A percentile compares a stretch with the other conserved stretches of the same genome.
Evolutionary conservation across 352 stramenopile genomes (phyloP).

Genomic region (Globisporangium uncinulatum): DNA sequence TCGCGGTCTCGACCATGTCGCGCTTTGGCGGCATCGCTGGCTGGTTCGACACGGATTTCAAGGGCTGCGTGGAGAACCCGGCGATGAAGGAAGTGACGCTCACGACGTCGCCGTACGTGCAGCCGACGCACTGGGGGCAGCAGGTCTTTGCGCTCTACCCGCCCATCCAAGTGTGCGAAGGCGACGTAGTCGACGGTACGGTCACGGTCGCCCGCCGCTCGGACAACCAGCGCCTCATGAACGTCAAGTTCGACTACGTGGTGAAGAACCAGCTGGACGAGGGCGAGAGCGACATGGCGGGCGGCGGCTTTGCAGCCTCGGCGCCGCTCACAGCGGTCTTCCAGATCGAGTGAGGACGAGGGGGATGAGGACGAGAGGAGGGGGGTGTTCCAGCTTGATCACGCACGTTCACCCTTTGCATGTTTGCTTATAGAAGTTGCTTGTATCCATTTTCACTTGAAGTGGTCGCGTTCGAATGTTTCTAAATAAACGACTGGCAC

Average conservation of each 20-base stretch:
- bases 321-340: conserved; percentile 60
- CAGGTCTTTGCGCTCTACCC: conserved; percentile 84
- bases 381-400: no score
- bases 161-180: conserved; percentile 77
- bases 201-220: conserved; percentile 69
- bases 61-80: conserved; percentile 76
- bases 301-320: conserved; percentile 25
- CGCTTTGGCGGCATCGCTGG: conserved; percentile 93
- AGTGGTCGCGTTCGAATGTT: not conserved
- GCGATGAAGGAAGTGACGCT: conserved; percentile 80
- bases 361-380: no score
- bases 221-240: conserved; percentile 88
- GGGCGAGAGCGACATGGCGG: conserved; percentile 12
- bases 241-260: conserved; percentile 83
- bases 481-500: no score
- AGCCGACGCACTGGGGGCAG: conserved; percentile 86
- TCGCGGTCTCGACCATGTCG: conserved; percentile 84
- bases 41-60: conserved; percentile 99
- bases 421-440: not conserved
- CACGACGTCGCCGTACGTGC: conserved; percentile 87
- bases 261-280: conserved; percentile 60
- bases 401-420: not conserved
- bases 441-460: conserved; percentile 7
- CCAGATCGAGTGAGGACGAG: conserved; percentile 73
- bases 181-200: conserved; percentile 63